Evolutionary conservation across 176 grass and related monocot species (phyloP).

Genomic region (Pontederia crassipes): DNA sequence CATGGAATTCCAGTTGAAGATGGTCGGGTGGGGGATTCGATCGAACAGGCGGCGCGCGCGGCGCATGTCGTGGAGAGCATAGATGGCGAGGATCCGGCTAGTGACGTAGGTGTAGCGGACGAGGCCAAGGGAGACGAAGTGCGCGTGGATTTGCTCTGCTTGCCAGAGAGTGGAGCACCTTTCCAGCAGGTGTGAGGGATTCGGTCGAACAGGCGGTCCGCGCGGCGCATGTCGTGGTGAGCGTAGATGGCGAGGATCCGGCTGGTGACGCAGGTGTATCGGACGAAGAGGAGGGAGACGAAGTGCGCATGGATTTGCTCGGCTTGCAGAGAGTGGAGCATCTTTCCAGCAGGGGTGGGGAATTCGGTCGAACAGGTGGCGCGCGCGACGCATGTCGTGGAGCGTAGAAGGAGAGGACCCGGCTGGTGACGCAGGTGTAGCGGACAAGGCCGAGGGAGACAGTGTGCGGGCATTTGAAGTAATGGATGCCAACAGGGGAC

Average conservation of each 20-base stretch:
- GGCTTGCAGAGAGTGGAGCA: conserved; percentile 1
- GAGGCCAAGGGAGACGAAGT: conserved; percentile 6
- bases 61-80: conserved; percentile 1
- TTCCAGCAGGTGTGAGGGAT: background rate
- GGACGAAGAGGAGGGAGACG: conserved; percentile 2
- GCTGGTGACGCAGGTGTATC: conserved; percentile 13
- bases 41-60: background rate
- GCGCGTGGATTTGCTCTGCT: conserved; percentile 2
- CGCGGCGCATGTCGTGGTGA: background rate
- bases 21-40: conserved; percentile 6
- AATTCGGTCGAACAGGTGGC: background rate
- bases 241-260: conserved; percentile 15
- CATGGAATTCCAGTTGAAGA: conserved; percentile 18
- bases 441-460: conserved; percentile 8
- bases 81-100: conserved; percentile 15
- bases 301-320: conserved; percentile 1
- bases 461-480: background rate
- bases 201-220: background rate
- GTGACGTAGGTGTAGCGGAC: conserved; percentile 12
- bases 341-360: background rate
- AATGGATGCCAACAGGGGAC: no score
- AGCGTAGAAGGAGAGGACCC: conserved; percentile 9
- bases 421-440: conserved; percentile 16
- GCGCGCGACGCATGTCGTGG: background rate
- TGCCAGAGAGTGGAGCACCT: conserved; percentile 2